Evolutionary conservation across 176 grass and related monocot species (phyloP), one percentile per base, ranked within the genome.

Genomic region (Coix lacrymajobi): DNA sequence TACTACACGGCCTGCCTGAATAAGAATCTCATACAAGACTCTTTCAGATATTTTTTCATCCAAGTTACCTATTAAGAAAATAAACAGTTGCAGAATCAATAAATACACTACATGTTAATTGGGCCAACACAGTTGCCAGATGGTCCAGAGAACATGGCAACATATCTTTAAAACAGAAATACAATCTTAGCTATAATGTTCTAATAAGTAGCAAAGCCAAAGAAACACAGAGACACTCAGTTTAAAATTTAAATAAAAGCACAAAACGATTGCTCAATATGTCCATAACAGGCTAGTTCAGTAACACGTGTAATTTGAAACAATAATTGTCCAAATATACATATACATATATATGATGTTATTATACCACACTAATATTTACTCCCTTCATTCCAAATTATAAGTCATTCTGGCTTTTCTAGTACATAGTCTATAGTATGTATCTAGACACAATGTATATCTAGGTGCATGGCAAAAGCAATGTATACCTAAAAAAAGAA

Each of bases 21-120:
- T 86, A 79, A 93, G 87, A 83, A 99, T 93, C 82, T 98, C 96
- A 88, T 93, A 90, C 72, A 98, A 90, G 19, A 98, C 80, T 64
- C 72, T 91, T 79, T 95, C 96, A 52, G 87, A 62, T 29, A 95
- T 77, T 73, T 91, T 98, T 81, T 98, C 96, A 90, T 98, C 96
- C 75, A 98, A 88, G 78, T 98, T 98, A 76, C 96, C 96, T 98
- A 77, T 81, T 81, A 60, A 82, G 51, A 66, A 71, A 84, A 81
- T 60, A 62, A 62, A 85, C 16, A 37, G 26, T 37, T 40, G 19
- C 34, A 61, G 11, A 65, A 85, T 73, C 74, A 79, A 68, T 73
- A 86, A 13, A 77, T 39, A 77, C 2, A 73, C 10, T 6, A 78
- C 1, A 81, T n/a, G 69, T 13, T 11, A 41, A 62, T n/a, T 68